Conservation (phyloP, 2,329 filamentous ascomycete genomes). For the Arthrinium puccinioides region DNA sequence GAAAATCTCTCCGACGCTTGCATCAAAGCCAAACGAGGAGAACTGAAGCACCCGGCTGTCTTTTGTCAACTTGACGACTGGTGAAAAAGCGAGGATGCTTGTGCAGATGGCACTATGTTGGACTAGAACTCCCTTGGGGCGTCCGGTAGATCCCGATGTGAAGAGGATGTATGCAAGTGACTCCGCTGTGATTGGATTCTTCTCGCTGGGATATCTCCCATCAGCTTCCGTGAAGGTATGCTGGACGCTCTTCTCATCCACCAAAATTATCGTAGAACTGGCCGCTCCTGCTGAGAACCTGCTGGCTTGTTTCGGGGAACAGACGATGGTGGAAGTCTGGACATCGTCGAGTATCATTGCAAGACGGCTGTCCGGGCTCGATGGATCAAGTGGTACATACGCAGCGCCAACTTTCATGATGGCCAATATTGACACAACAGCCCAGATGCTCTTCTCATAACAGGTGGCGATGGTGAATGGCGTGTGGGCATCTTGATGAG, state of each 20-base stretch:
- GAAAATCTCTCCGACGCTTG: constrained; percentile 43
- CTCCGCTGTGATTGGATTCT: too few species aligned
- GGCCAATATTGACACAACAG: constrained; percentile 1
- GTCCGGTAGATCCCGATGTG: constrained; percentile 1
- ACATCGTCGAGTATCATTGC: too few species aligned
- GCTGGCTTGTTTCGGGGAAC: too few species aligned
- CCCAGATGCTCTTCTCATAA: constrained; percentile 3
- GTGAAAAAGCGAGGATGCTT: not conserved
- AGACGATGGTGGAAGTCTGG: too few species aligned
- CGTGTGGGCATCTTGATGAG: too few species aligned
- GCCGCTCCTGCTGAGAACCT: too few species aligned
- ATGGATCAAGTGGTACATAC: constrained; percentile 1
- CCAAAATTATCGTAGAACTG: too few species aligned
- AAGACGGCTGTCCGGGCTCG: too few species aligned
- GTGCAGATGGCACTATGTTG: not conserved
- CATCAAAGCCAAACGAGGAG: constrained; percentile 40
- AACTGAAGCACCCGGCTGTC: not conserved
- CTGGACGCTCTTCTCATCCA: too few species aligned
- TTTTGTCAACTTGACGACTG: constrained; percentile 39
- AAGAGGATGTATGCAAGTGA: constrained; percentile 3
- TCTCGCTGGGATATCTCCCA: too few species aligned
- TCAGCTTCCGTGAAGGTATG: too few species aligned
- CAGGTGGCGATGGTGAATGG: constrained; percentile 21
- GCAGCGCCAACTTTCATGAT: constrained; percentile 1
- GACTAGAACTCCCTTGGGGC: constrained; percentile 2